Evolutionary conservation across 805 yeast species (phyloP).

Genomic region (Isabelozyma pseudorhagii): DNA sequence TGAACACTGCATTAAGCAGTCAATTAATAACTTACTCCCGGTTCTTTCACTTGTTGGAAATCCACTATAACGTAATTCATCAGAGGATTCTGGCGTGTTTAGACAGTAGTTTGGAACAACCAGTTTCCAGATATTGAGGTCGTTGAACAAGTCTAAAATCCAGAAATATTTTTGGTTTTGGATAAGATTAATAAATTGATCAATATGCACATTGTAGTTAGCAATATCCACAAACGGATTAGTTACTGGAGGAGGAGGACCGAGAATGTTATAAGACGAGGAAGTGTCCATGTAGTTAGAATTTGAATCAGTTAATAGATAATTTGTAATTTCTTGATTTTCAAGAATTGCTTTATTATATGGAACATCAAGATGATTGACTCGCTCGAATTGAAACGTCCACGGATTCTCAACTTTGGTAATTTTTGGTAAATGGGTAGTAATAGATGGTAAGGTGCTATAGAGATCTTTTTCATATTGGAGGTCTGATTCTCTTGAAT

Average conservation of each 20-base stretch:
- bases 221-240: background rate
- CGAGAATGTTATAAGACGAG: background rate
- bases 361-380: background rate
- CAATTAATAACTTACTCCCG: constrained; percentile 18
- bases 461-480: constrained; percentile 21
- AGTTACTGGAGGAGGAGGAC: background rate
- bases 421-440: background rate
- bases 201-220: constrained; percentile 12
- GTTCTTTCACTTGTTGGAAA: constrained; percentile 5
- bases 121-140: constrained; percentile 34
- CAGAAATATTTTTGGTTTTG: constrained; percentile 35
- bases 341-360: constrained; percentile 14
- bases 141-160: constrained; percentile 40
- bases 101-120: constrained; percentile 33
- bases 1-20: constrained; percentile 31
- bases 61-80: background rate
- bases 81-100: constrained; percentile 1
- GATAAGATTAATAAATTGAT: constrained; percentile 19
- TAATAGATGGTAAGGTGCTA: constrained; percentile 9
- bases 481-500: constrained; percentile 29
- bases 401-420: background rate
- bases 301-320: constrained; percentile 15
- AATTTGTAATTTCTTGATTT: constrained; percentile 22
- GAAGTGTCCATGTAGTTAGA: background rate
- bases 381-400: background rate